These are phyloP conservation scores for Lachancea waltii DNA, from an alignment of 805 yeast species.

Conservation along the genomic window DNA sequence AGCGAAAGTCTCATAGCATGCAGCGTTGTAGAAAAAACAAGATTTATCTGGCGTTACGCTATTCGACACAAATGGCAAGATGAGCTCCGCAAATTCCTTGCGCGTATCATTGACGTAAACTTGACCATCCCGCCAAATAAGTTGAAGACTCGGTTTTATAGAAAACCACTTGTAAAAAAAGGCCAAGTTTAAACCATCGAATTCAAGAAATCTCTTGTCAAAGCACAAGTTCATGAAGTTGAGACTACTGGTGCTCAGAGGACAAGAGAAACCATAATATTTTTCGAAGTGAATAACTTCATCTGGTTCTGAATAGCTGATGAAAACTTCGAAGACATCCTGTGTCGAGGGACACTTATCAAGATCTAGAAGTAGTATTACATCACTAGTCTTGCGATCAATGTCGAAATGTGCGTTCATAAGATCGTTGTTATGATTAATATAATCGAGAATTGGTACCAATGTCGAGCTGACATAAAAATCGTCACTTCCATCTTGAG, in stretches of 20 bases:
- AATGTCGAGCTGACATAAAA: slow-evolving; percentile 47
- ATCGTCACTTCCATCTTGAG: slow-evolving; percentile 29
- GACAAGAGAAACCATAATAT: slow-evolving; percentile 45
- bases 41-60: slow-evolving; percentile 4
- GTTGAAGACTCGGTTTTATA: slow-evolving; percentile 38
- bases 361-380: slow-evolving; percentile 34
- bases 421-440: slow-evolving; percentile 45
- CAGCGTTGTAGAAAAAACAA: slow-evolving; percentile 13
- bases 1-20: slow-evolving; percentile 11
- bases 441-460: slow-evolving; percentile 64
- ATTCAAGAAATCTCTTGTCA: slow-evolving; percentile 11
- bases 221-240: slow-evolving; percentile 17
- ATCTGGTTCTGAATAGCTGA: slow-evolving; percentile 40
- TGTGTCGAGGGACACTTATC: slow-evolving; percentile 6
- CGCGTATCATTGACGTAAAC: slow-evolving; percentile 18
- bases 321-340: slow-evolving; percentile 35
- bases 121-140: slow-evolving; percentile 26
- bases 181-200: slow-evolving; percentile 17
- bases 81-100: slow-evolving; percentile 12
- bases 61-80: slow-evolving; percentile 16
- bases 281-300: slow-evolving; percentile 37
- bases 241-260: slow-evolving; percentile 2
- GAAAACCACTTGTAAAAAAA: slow-evolving; percentile 33
- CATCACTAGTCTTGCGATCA: slow-evolving; percentile 40
- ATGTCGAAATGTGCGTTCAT: slow-evolving; percentile 56